These are phyloP conservation scores for Rosa persica DNA, from an alignment of 306 rosid species.

Conservation along the genomic window DNA sequence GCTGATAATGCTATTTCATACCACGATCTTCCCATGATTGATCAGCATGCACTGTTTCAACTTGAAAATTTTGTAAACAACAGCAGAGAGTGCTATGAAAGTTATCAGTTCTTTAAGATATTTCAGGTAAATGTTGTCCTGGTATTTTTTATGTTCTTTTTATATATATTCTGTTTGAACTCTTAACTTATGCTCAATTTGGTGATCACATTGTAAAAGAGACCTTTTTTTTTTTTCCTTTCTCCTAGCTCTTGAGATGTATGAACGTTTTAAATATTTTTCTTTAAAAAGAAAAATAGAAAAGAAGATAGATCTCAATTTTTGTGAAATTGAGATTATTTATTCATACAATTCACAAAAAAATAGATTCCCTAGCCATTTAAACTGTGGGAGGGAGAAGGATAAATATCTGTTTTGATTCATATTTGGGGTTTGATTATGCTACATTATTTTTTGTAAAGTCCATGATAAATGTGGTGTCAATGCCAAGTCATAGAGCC, in stretches of 20 bases:
- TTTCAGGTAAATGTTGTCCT: constrained; percentile 66
- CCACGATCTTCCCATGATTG: constrained; percentile 87
- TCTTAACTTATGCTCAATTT: constrained; percentile 1
- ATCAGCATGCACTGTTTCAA: constrained; percentile 85
- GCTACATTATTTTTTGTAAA: background rate
- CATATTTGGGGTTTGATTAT: background rate
- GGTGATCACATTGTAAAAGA: background rate
- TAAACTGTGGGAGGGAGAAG: constrained; percentile 1
- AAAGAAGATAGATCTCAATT: background rate
- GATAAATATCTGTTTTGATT: background rate
- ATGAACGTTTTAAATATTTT: background rate
- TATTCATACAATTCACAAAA: background rate
- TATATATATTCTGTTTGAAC: background rate
- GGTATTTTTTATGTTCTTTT: constrained; percentile 8
- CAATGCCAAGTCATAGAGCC: background rate
- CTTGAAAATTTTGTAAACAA: constrained; percentile 77
- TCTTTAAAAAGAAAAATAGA: background rate
- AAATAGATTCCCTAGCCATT: background rate
- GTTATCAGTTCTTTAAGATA: constrained; percentile 89
- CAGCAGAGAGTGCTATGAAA: constrained; percentile 82
- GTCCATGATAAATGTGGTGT: background rate
- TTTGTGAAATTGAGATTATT: background rate
- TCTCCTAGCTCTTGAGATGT: background rate
- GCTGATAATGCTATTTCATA: constrained; percentile 60
- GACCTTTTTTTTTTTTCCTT: background rate